phyloP scores from a whole-genome alignment of 2,329 filamentous ascomycete species.

The Nannizziopsis arthrosporioides region DNA sequence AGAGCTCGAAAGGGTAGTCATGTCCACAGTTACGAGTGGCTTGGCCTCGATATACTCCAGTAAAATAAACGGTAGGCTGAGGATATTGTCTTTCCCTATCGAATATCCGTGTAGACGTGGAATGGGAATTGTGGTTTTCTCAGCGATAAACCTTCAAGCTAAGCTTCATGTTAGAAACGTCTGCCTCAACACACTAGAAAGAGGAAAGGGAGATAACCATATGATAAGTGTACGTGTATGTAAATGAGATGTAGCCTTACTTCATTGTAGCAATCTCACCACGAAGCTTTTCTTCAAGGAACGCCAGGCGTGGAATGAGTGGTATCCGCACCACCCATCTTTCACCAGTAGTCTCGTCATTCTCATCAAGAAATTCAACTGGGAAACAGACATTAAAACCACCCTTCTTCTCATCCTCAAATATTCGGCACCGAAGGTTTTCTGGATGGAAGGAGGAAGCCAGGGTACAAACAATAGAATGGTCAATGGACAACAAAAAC shows the following conservation, averaged over 20 bases:
- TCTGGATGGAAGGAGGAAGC: slow-evolving; percentile 10
- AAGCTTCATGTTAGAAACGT: too few species aligned
- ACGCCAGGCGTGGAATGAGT: slow-evolving; percentile 9
- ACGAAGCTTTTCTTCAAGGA: slow-evolving; percentile 6
- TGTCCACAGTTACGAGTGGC: slow-evolving; percentile 5
- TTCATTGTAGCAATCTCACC: slow-evolving; percentile 12
- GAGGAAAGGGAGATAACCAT: background rate
- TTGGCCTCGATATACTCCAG: slow-evolving; percentile 11
- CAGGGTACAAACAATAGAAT: slow-evolving; percentile 2
- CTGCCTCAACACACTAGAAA: background rate
- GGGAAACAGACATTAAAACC: slow-evolving; percentile 14
- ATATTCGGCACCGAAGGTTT: slow-evolving; percentile 10
- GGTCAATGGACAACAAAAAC: slow-evolving; percentile 12
- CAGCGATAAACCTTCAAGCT: slow-evolving; percentile 15
- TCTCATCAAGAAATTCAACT: slow-evolving; percentile 5
- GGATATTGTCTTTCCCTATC: slow-evolving; percentile 8
- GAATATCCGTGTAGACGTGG: slow-evolving; percentile 13
- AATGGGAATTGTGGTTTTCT: slow-evolving; percentile 17
- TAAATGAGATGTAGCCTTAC: slow-evolving; percentile 1
- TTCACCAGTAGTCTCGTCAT: background rate
- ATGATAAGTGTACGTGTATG: too few species aligned
- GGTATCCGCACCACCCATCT: slow-evolving; percentile 12
- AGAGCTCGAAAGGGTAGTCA: slow-evolving; percentile 7
- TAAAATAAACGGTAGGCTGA: slow-evolving; percentile 10
- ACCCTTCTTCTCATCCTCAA: slow-evolving; percentile 9